These are phyloP conservation scores for Penicillium nucicola DNA, from an alignment of 495 filamentous ascomycete genomes.

Conservation along the genomic window DNA sequence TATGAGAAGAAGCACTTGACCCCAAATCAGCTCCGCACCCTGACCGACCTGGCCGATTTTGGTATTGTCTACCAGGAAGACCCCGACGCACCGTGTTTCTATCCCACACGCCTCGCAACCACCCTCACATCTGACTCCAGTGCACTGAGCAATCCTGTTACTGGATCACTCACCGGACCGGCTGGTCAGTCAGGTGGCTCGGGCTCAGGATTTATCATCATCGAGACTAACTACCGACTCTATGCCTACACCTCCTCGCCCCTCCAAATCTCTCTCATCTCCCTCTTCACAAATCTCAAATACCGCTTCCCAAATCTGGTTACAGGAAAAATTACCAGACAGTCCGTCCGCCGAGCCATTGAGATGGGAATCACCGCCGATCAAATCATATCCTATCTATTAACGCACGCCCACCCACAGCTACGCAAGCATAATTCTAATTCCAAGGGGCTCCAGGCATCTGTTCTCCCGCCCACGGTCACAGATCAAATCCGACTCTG, in stretches of 20 bases:
- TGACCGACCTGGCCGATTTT: conserved; percentile 82
- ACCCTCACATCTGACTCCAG: conserved; percentile 86
- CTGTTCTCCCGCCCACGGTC: conserved; percentile 86
- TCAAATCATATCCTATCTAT: conserved; percentile 87
- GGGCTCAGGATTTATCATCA: conserved; percentile 78
- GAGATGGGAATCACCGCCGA: conserved; percentile 87
- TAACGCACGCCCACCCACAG: conserved; percentile 87
- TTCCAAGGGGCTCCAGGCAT: conserved; percentile 35
- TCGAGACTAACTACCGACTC: conserved; percentile 98
- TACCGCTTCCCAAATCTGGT: conserved; percentile 91
- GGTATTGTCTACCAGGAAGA: conserved; percentile 79
- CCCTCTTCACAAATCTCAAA: conserved; percentile 79
- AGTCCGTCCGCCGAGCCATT: conserved; percentile 82
- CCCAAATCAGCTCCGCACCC: conserved; percentile 76
- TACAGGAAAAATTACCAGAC: conserved; percentile 80
- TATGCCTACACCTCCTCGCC: conserved; percentile 95
- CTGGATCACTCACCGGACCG: conserved; percentile 34
- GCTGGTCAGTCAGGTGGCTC: conserved; percentile 37
- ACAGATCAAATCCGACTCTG: conserved; percentile 96
- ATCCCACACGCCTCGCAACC: conserved; percentile 90
- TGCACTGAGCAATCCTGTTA: conserved; percentile 44
- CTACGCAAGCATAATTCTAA: conserved; percentile 64
- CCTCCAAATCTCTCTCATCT: conserved; percentile 90
- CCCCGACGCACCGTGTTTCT: conserved; percentile 65
- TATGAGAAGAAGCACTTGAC: conserved; percentile 81